Evolutionary conservation across 2,329 filamentous ascomycete species (phyloP).

Genomic region (Apiospora hydei): DNA sequence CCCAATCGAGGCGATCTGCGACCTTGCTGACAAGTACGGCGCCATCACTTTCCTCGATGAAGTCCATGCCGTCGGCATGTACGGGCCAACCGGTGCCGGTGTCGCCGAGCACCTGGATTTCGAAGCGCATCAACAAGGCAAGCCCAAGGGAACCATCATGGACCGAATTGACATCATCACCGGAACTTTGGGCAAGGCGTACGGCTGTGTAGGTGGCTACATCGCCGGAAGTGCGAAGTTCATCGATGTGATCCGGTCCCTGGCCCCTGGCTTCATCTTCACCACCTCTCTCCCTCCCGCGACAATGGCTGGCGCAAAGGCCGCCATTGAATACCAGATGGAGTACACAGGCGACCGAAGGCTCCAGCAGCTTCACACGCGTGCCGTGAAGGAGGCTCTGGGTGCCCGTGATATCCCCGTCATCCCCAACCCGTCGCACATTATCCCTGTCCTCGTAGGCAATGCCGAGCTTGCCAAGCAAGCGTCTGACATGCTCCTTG

Average conservation of each 20-base stretch:
- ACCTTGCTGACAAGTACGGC: conserved; percentile 96
- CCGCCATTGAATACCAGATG: conserved; percentile 95
- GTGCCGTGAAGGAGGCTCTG: conserved; percentile 88
- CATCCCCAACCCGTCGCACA: conserved; percentile 97
- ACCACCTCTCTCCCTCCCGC: conserved; percentile 95
- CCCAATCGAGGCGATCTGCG: conserved; percentile 94
- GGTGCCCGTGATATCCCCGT: conserved; percentile 86
- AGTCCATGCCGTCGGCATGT: conserved; percentile 99
- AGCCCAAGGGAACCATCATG: conserved; percentile 84
- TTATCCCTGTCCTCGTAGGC: conserved; percentile 91
- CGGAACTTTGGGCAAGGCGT: conserved; percentile 95
- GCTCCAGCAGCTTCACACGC: conserved; percentile 95
- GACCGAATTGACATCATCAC: conserved; percentile 98
- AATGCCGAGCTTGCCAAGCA: conserved; percentile 92
- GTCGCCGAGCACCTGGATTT: conserved; percentile 98
- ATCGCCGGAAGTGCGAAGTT: conserved; percentile 89
- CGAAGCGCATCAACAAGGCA: conserved; percentile 80
- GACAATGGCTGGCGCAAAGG: conserved; percentile 92
- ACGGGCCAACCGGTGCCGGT: conserved; percentile 92
- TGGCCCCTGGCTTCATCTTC: conserved; percentile 98
- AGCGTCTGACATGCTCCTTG: conserved; percentile 89
- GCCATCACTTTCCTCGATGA: conserved; percentile 98
- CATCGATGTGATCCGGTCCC: conserved; percentile 90
- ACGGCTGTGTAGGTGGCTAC: conserved; percentile 96
- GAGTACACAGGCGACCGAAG: conserved; percentile 83